Evolutionary conservation across 345 rosid genomes (phyloP), one percentile per base, ranked within the genome.

Genomic region (Eucalyptus globulus): DNA sequence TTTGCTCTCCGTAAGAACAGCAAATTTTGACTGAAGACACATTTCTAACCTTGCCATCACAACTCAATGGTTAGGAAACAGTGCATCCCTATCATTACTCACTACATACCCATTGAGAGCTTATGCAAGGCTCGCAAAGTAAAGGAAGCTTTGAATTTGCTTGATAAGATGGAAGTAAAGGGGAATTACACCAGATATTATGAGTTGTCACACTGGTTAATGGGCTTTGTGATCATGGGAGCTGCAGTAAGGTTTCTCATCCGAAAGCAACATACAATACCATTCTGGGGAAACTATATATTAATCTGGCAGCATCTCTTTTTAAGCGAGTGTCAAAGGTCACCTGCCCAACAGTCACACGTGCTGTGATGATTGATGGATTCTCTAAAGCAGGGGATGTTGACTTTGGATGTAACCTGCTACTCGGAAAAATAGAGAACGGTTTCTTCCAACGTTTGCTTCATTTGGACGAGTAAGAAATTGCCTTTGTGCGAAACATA

Each of bases 381-480:
- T 97, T 92, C 92, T 97, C 99, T 93, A 97, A 94, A 92, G 89
- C 95, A 24, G 97, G 98, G 89, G 92, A 91, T 67, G 91, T 92
- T 56, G 89, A 95, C 92, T 92, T 91, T 80, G 99, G 94, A 88
- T 92, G 91, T 85, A 88, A 88, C 87, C 94, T 92, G 91, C 95
- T 95, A 11, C 88, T 94, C 90, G 92, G 92, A 91, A 93, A 88
- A 93, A 92, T 97, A 86, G 93, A 94, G 86, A 92, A 92, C 89
- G 95, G 96, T 89, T 95, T 95, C 80, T 93, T 92, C 99, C 98
- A 15, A 94, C 97, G 9, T 88, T 94, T 90, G 91, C 93, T 49
- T 95, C 98, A 12, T 90, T 96, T 90, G 99, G 99, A 43, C 94
- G 95, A 45, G 98, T 96, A 51, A 92, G 97, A 80, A 97, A 97